Evolutionary conservation across 108 stramenopile species (phyloP).

Genomic region (Skeletonema potamos): DNA sequence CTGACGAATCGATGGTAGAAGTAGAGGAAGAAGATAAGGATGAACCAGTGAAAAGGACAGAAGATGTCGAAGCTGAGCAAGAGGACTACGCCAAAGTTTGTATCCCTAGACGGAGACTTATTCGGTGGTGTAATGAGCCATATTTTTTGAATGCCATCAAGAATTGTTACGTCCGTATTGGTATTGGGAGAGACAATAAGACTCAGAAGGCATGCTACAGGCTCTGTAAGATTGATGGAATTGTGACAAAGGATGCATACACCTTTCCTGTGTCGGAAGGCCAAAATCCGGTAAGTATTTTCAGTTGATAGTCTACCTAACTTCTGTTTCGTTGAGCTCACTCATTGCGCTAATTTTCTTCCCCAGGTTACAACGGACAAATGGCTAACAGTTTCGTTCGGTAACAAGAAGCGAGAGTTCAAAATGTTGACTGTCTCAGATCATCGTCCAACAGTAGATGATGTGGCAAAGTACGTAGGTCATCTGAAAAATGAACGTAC

Average conservation of each 20-base stretch:
- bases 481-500: slow-evolving; percentile 64
- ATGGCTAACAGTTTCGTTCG: slow-evolving; percentile 72
- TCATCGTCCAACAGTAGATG: slow-evolving; percentile 63
- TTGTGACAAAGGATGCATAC: slow-evolving; percentile 56
- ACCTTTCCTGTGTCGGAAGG: slow-evolving; percentile 61
- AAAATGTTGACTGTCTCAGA: slow-evolving; percentile 81
- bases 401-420: slow-evolving; percentile 60
- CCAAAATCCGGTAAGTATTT: slow-evolving; percentile 62
- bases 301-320: neutral
- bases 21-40: slow-evolving; percentile 34
- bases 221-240: slow-evolving; percentile 75
- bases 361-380: slow-evolving; percentile 69
- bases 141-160: slow-evolving; percentile 80
- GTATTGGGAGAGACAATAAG: slow-evolving; percentile 75
- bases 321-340: slow-evolving; percentile 1
- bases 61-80: slow-evolving; percentile 63
- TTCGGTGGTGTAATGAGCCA: slow-evolving; percentile 88
- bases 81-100: slow-evolving; percentile 75
- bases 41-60: slow-evolving; percentile 16
- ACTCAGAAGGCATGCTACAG: slow-evolving; percentile 81
- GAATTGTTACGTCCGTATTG: slow-evolving; percentile 73
- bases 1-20: slow-evolving; percentile 51
- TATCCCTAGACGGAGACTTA: slow-evolving; percentile 77
- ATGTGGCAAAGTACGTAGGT: slow-evolving; percentile 65
- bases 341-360: neutral